Base-by-base conservation (phyloP, 2,329 filamentous ascomycete species). In the Aaosphaeria arxii region DNA sequence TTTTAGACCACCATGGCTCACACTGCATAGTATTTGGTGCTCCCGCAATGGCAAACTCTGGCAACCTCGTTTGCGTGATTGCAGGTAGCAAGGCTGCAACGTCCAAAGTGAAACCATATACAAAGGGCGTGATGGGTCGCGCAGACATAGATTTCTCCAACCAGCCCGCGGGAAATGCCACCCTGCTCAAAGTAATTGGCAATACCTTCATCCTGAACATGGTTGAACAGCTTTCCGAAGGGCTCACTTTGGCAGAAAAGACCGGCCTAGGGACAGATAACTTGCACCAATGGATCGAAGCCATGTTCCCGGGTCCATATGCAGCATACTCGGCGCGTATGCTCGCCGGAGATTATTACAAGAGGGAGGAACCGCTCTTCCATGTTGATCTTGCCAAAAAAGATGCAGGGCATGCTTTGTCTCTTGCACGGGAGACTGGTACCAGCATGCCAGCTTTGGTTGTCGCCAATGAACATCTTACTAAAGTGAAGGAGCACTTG, bases 121-220 rank as follows among this genome's bases (percentile, higher is more conserved):
- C 85, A 51, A 83, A 81, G 51, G 87, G 85, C 46, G 88, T 94
- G 11, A 88, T 86, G 62, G 81, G 85, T 2, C 79, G 82, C 32
- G 80, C 78, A 1, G 81, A 84, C 54, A 84, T 95, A 50, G 83
- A 92, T 64, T 85, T 90, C 68, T 77, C 78, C 40, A 83, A 80
- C 54, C 80, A 89, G 69, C 80, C 86, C 1, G 84, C 85, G 43
- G 82, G 86, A 45, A 82, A 83, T 45, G 85, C 90, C 4, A 80
- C 84, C 1, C 80, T 83, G 41, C 76, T 95, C 42, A 94, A 96
- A 72, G 77, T 96, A 17, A 79, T 95, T 7, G 91, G 91, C 48
- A 96, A 96, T 70, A 89, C 87, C 0, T 91, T 96, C 66, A 80
- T 96, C 58, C 67, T 95, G 38, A 88, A 88, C 73, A 91, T 91